phyloP scores from a whole-genome alignment of 192 early-diverging fungal genomes.

The Entomortierella chlamydospora region DNA sequence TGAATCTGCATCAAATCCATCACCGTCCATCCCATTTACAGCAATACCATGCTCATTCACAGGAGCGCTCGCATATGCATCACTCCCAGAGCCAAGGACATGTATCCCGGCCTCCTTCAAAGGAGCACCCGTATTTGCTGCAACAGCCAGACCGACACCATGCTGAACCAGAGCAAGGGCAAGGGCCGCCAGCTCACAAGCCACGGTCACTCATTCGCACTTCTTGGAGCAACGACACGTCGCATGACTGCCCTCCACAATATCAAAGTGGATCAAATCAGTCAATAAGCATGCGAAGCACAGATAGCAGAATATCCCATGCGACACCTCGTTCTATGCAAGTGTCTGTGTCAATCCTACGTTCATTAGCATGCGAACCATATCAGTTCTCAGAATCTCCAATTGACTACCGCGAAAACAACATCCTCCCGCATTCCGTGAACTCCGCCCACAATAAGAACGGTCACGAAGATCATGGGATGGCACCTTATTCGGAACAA shows the following conservation, averaged over 20 bases:
- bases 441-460: neutral
- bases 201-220: conserved; percentile 33
- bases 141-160: neutral
- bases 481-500: conserved; percentile 36
- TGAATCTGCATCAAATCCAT: neutral
- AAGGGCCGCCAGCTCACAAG: neutral
- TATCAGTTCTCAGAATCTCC: conserved; percentile 22
- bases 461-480: conserved; percentile 10
- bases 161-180: neutral
- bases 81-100: neutral
- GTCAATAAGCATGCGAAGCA: conserved; percentile 3
- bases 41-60: neutral
- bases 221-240: conserved; percentile 3
- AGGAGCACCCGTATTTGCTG: neutral
- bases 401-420: conserved; percentile 16
- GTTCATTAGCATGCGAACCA: neutral
- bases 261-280: conserved; percentile 12
- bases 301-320: conserved; percentile 19
- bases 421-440: neutral
- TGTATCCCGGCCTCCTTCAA: neutral
- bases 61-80: neutral
- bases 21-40: conserved; percentile 2
- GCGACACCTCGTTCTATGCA: conserved; percentile 35
- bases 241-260: conserved; percentile 13
- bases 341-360: conserved; percentile 3